Evolutionary conservation across 805 yeast genomes (phyloP).

Genomic region (Maudiozyma pseudohumilis): DNA sequence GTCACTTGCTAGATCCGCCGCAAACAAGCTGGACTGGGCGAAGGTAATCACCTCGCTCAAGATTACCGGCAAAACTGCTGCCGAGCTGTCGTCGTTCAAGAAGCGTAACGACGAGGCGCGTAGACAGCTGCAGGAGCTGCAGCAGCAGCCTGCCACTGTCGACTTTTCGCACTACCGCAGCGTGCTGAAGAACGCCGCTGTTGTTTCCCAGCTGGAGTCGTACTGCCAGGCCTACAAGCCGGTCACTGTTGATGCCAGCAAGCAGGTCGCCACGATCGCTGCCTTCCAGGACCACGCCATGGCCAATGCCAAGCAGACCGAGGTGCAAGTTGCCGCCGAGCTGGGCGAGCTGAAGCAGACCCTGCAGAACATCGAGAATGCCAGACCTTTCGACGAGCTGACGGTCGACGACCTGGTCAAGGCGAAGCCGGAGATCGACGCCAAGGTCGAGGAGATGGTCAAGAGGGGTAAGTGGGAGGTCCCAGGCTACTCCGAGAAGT

Average conservation of each 20-base stretch:
- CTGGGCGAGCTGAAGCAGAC: constrained; percentile 78
- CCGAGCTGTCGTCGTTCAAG: constrained; percentile 83
- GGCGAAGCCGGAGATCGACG: constrained; percentile 97
- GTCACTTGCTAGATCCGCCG: constrained; percentile 42
- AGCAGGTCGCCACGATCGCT: constrained; percentile 85
- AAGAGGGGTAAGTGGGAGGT: constrained; percentile 96
- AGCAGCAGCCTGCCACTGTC: constrained; percentile 63
- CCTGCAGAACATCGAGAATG: constrained; percentile 84
- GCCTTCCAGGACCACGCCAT: constrained; percentile 91
- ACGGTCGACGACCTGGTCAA: constrained; percentile 89
- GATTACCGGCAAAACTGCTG: constrained; percentile 84
- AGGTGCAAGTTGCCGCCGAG: constrained; percentile 78
- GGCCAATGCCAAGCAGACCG: constrained; percentile 91
- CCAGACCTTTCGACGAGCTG: constrained; percentile 95
- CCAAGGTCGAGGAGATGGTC: constrained; percentile 89
- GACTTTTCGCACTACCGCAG: constrained; percentile 77
- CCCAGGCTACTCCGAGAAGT: constrained; percentile 97
- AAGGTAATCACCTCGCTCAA: constrained; percentile 81
- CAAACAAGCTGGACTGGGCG: constrained; percentile 91
- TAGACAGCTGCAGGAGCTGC: constrained; percentile 61
- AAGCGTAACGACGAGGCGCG: constrained; percentile 98
- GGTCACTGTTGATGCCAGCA: constrained; percentile 72
- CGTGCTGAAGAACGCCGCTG: constrained; percentile 67
- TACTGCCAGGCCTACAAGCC: constrained; percentile 73
- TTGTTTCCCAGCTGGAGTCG: constrained; percentile 71